Conservation (phyloP, 2,329 filamentous ascomycete genomes). For the Ophiostoma ips region DNA sequence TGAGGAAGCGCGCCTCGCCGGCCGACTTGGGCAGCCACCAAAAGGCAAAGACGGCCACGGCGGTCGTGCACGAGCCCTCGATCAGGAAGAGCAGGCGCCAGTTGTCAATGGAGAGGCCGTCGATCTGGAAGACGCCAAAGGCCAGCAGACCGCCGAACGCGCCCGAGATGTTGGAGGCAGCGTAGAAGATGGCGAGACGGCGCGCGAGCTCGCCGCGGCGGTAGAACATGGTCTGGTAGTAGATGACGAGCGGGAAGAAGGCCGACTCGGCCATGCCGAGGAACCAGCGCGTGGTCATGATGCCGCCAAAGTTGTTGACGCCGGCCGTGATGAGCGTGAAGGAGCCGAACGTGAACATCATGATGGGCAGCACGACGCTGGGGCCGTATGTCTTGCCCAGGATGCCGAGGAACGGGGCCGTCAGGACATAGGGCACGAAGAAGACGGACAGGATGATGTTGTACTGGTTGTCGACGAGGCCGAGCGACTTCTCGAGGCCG, state of each 20-base stretch:
- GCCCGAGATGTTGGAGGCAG: conserved; percentile 12
- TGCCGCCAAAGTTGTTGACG: conserved; percentile 9
- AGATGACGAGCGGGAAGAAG: conserved; percentile 18
- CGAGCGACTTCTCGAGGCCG: conserved; percentile 6
- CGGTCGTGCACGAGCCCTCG: conserved; percentile 41
- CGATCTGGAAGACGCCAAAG: conserved; percentile 35
- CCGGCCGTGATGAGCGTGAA: conserved; percentile 53
- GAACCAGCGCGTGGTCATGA: conserved; percentile 44
- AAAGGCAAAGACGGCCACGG: conserved; percentile 50
- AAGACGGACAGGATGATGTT: conserved; percentile 60
- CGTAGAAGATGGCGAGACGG: conserved; percentile 50
- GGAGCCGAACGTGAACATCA: conserved; percentile 52
- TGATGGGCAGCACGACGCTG: conserved; percentile 48
- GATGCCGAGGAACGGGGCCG: conserved; percentile 45
- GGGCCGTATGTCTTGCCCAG: conserved; percentile 59
- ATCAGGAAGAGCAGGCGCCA: conserved; percentile 42
- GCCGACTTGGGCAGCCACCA: conserved; percentile 54
- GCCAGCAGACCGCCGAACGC: conserved; percentile 18
- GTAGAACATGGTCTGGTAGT: conserved; percentile 53
- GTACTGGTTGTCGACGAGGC: conserved; percentile 28
- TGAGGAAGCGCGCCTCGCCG: conserved; percentile 47
- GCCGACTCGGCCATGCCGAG: conserved; percentile 40
- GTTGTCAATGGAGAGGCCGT: conserved; percentile 21
- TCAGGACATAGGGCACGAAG: conserved; percentile 62
- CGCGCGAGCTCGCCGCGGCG: conserved; percentile 56